These are phyloP conservation scores for Russula lepida DNA, from an alignment of 768 basidiomycete genomes.

Conservation along the genomic window DNA sequence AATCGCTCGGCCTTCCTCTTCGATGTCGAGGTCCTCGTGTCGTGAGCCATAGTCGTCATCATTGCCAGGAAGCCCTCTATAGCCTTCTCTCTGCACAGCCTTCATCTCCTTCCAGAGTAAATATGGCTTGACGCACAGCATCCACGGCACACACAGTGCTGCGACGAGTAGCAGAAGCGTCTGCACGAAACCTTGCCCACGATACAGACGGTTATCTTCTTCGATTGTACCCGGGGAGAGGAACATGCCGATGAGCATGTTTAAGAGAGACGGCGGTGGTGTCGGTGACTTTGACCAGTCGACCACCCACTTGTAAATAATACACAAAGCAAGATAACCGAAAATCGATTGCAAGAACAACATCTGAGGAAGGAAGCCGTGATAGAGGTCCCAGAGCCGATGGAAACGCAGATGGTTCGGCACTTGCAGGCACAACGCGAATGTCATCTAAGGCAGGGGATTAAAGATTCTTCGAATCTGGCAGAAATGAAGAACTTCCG, in stretches of 20 bases:
- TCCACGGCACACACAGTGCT: constrained; percentile 86
- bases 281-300: constrained; percentile 74
- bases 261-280: constrained; percentile 81
- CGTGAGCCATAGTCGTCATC: constrained; percentile 40
- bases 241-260: constrained; percentile 97
- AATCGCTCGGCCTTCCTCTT: constrained; percentile 71
- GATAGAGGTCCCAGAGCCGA: constrained; percentile 76
- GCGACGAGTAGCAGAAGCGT: constrained; percentile 70
- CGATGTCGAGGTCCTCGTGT: constrained; percentile 60
- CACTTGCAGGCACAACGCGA: constrained; percentile 91
- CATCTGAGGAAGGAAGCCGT: constrained; percentile 95
- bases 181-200: constrained; percentile 83
- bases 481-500: constrained; percentile 24
- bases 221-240: constrained; percentile 77
- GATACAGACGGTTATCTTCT: constrained; percentile 63
- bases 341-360: constrained; percentile 97
- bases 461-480: not conserved
- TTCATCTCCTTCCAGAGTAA: constrained; percentile 84
- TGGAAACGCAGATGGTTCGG: constrained; percentile 95
- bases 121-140: constrained; percentile 90
- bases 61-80: constrained; percentile 59
- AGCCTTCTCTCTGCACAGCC: constrained; percentile 75
- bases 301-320: constrained; percentile 94
- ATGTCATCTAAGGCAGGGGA: constrained; percentile 75
- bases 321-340: constrained; percentile 89